Conservation (phyloP, 768 basidiomycete genomes). For the Boletus bicolor region DNA sequence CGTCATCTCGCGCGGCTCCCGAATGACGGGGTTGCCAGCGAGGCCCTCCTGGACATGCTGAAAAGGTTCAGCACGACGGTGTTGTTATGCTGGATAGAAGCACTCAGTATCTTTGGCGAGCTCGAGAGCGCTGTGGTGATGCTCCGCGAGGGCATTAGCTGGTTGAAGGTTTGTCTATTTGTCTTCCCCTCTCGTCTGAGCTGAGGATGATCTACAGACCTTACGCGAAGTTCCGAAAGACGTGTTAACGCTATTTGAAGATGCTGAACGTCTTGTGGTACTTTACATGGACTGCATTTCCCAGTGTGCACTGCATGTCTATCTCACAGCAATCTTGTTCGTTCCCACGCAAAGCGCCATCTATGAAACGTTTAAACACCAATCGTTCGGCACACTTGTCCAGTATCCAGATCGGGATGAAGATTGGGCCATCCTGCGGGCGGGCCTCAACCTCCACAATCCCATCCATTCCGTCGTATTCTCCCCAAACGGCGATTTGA, state of each 20-base stretch:
- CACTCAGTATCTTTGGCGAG: constrained; percentile 17
- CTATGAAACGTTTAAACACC: constrained; percentile 8
- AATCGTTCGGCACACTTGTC: neutral
- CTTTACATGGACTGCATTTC: constrained; percentile 21
- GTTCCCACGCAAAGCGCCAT: neutral
- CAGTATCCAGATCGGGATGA: neutral
- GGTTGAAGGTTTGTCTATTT: constrained; percentile 13
- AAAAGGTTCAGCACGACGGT: constrained; percentile 11
- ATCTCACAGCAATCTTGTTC: constrained; percentile 10
- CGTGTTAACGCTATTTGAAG: constrained; percentile 7
- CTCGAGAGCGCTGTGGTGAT: constrained; percentile 14
- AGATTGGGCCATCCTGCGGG: neutral
- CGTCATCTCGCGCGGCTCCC: constrained; percentile 16
- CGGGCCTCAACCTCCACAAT: neutral
- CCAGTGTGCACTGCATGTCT: constrained; percentile 20
- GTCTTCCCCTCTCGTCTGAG: neutral
- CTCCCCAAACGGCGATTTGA: constrained; percentile 7
- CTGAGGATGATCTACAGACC: constrained; percentile 3
- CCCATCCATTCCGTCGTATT: constrained; percentile 16
- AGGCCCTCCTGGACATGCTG: constrained; percentile 8
- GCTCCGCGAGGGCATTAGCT: constrained; percentile 12
- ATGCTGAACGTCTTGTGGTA: constrained; percentile 19
- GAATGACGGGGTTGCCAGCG: constrained; percentile 1
- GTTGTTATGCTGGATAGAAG: constrained; percentile 20
- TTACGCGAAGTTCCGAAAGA: constrained; percentile 7